Evolutionary conservation across 2,329 filamentous ascomycete genomes (phyloP).

Genomic region (Lachnellula occidentalis): DNA sequence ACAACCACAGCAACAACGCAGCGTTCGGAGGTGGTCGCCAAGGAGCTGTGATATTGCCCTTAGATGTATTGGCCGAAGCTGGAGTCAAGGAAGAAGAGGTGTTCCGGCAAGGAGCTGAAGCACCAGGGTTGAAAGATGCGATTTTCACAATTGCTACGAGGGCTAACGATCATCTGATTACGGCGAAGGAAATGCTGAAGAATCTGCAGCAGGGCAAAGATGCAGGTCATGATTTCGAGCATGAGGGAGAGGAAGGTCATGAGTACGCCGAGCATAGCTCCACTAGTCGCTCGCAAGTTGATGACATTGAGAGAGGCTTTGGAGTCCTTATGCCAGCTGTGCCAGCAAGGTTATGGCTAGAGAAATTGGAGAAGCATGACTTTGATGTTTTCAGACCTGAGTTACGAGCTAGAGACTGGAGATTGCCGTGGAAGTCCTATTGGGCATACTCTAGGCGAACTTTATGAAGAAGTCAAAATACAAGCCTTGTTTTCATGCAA

Average conservation of each 20-base stretch:
- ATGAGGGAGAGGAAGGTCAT: constrained; percentile 70
- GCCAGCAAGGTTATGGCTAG: constrained; percentile 71
- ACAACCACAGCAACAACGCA: constrained; percentile 47
- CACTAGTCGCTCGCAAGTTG: constrained; percentile 34
- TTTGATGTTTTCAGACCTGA: constrained; percentile 74
- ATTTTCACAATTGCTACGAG: constrained; percentile 89
- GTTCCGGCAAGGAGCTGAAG: constrained; percentile 71
- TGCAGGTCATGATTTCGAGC: constrained; percentile 83
- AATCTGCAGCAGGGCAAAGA: constrained; percentile 68
- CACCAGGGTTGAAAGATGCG: constrained; percentile 77
- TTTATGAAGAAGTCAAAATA: constrained; percentile 33
- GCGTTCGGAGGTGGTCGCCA: constrained; percentile 41
- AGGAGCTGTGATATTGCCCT: constrained; percentile 69
- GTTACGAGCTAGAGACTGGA: constrained; percentile 68
- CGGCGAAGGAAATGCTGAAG: constrained; percentile 83
- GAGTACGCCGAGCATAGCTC: constrained; percentile 37
- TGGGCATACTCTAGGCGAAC: constrained; percentile 51
- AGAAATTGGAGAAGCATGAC: constrained; percentile 70
- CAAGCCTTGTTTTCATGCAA: too few relatives aligned
- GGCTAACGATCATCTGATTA: constrained; percentile 93
- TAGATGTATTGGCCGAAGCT: constrained; percentile 82
- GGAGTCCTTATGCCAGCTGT: constrained; percentile 76
- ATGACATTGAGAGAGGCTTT: constrained; percentile 63
- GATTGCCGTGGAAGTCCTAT: constrained; percentile 71
- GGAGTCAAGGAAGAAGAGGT: constrained; percentile 86